Percentiles rank a stretch among this genome's conserved stretches.
These are phyloP conservation scores for Taphrina communis DNA, from an alignment of 1,139 yeast species.

Conservation along the genomic window DNA sequence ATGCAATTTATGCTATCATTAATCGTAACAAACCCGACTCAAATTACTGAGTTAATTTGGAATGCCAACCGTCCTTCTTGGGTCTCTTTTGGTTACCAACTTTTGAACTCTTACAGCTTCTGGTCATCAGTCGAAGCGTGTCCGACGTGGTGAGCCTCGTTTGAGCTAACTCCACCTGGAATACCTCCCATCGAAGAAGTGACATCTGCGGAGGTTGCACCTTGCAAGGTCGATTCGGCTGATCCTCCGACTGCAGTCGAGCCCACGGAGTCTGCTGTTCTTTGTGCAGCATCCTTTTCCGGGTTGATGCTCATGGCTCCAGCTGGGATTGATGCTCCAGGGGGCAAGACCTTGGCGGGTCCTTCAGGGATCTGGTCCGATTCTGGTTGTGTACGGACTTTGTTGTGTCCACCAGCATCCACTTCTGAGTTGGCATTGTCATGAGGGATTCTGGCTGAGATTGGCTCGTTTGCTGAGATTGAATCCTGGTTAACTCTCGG, in stretches of 20 bases:
- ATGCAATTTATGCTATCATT: slow-evolving; percentile 11
- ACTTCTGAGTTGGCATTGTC: slow-evolving; percentile 14
- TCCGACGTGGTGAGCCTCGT: slow-evolving; percentile 28
- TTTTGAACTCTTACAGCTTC: background rate
- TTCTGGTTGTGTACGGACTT: slow-evolving; percentile 25
- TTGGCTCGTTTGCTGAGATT: slow-evolving; percentile 10
- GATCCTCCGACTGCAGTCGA: slow-evolving; percentile 20
- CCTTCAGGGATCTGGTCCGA: slow-evolving; percentile 17
- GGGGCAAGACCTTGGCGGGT: slow-evolving; percentile 17
- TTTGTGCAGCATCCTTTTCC: slow-evolving; percentile 18
- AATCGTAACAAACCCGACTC: background rate
- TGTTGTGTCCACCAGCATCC: slow-evolving; percentile 21
- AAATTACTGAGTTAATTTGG: background rate
- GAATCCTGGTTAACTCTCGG: slow-evolving; percentile 17
- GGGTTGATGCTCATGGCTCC: slow-evolving; percentile 19
- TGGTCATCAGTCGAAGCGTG: slow-evolving; percentile 16
- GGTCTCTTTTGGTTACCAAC: too few relatives aligned
- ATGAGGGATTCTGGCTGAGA: slow-evolving; percentile 24
- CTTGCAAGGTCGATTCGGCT: slow-evolving; percentile 33
- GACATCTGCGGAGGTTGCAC: slow-evolving; percentile 28
- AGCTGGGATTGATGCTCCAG: slow-evolving; percentile 13
- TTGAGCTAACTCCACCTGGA: slow-evolving; percentile 25
- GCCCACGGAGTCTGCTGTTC: slow-evolving; percentile 19
- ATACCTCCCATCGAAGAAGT: slow-evolving; percentile 17
- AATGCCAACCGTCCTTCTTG: too few relatives aligned